Evolutionary conservation across 306 rosid genomes (phyloP).

Genomic region (Vicia faba): DNA sequence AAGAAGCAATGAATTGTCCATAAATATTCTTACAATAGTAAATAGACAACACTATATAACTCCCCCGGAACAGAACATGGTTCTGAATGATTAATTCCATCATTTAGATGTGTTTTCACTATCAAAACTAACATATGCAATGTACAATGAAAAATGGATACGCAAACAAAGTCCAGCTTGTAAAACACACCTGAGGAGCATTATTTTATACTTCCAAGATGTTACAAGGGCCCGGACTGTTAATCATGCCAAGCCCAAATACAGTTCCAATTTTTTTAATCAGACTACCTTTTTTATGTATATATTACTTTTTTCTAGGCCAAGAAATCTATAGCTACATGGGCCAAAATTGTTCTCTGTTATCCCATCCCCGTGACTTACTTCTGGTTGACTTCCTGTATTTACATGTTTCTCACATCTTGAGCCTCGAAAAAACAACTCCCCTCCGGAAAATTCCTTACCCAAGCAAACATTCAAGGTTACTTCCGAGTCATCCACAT

Average conservation of each 20-base stretch:
- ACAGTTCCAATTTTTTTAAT: slow-evolving; percentile 7
- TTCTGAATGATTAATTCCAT: slow-evolving; percentile 26
- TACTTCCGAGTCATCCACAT: slow-evolving; percentile 69
- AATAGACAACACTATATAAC: slow-evolving; percentile 27
- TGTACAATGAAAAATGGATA: slow-evolving; percentile 16
- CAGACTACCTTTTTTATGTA: slow-evolving; percentile 3
- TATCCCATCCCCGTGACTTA: slow-evolving; percentile 33
- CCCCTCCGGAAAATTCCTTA: slow-evolving; percentile 65
- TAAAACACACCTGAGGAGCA: slow-evolving; percentile 18
- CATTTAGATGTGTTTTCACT: slow-evolving; percentile 24
- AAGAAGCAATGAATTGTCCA: slow-evolving; percentile 34
- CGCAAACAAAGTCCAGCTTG: background rate
- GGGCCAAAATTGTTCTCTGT: slow-evolving; percentile 12
- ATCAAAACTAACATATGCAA: slow-evolving; percentile 29
- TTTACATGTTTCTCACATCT: slow-evolving; percentile 66
- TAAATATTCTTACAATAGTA: slow-evolving; percentile 32
- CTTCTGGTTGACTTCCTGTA: slow-evolving; percentile 54
- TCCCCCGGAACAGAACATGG: slow-evolving; percentile 30
- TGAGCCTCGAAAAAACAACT: slow-evolving; percentile 58
- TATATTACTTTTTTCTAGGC: slow-evolving; percentile 10
- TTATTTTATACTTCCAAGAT: background rate
- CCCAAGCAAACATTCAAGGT: slow-evolving; percentile 67
- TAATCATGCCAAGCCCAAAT: slow-evolving; percentile 24
- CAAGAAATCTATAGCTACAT: background rate
- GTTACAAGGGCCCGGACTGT: slow-evolving; percentile 8